Evolutionary conservation across 768 basidiomycete genomes (phyloP).

Genomic region (Dentipellis fragilis): DNA sequence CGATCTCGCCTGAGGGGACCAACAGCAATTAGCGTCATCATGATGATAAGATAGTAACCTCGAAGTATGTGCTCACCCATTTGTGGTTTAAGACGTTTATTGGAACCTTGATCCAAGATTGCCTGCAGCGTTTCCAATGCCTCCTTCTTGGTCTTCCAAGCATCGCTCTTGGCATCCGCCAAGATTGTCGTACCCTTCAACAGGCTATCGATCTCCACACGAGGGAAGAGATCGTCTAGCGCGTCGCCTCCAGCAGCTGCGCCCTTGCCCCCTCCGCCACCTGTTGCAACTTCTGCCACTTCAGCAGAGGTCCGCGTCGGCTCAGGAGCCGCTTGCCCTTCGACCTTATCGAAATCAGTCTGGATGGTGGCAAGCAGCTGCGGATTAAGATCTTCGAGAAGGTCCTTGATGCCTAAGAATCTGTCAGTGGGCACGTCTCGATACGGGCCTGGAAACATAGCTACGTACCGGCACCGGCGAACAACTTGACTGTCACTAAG

Average conservation of each 20-base stretch:
- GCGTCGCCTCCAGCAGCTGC: constrained; percentile 44
- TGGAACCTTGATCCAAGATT: constrained; percentile 80
- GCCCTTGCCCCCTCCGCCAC: constrained; percentile 32
- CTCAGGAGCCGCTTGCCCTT: constrained; percentile 65
- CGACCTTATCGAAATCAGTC: constrained; percentile 87
- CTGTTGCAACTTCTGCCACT: constrained; percentile 39
- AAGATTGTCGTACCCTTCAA: constrained; percentile 78
- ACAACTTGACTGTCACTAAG: constrained; percentile 83
- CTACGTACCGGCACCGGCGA: constrained; percentile 74
- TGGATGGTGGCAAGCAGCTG: constrained; percentile 87
- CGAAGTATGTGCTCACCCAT: constrained; percentile 52
- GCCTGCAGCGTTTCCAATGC: constrained; percentile 78
- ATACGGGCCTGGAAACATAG: neutral
- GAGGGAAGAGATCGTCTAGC: constrained; percentile 89
- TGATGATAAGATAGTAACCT: neutral
- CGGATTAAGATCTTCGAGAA: constrained; percentile 90
- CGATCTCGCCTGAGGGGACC: constrained; percentile 67
- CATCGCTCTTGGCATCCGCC: constrained; percentile 79
- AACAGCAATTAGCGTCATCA: constrained; percentile 1
- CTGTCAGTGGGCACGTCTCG: neutral
- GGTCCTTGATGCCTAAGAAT: constrained; percentile 71
- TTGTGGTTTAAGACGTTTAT: constrained; percentile 82
- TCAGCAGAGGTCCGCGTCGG: constrained; percentile 75
- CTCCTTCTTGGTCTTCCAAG: constrained; percentile 97
- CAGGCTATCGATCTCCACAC: constrained; percentile 84